phyloP scores from a whole-genome alignment of 306 rosid genomes.

The Begonia loranthoides region DNA sequence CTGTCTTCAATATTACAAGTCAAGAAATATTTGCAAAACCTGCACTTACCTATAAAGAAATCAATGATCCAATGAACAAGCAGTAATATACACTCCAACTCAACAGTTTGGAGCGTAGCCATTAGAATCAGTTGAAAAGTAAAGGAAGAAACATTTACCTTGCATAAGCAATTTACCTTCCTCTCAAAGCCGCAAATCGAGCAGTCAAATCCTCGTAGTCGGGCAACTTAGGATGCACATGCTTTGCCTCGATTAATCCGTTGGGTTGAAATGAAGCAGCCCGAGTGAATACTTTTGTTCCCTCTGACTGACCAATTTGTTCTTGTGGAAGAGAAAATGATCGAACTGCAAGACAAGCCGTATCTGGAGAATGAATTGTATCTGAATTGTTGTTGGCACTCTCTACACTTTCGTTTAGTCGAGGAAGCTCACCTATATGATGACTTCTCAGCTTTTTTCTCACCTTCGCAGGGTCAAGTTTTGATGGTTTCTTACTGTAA shows the following conservation, averaged over 20 bases:
- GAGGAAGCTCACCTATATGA: conserved; percentile 25
- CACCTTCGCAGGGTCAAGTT: conserved; percentile 35
- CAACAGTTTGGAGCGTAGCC: too few relatives aligned
- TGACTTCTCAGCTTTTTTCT: conserved; percentile 55
- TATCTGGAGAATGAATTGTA: conserved; percentile 19
- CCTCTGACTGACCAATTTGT: conserved; percentile 30
- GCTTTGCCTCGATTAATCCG: conserved; percentile 43
- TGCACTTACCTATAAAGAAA: too few relatives aligned
- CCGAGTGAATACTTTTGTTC: conserved; percentile 48
- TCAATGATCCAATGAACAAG: too few relatives aligned
- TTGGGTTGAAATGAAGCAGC: conserved; percentile 81
- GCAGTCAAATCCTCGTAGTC: conserved; percentile 83
- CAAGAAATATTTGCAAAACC: too few relatives aligned
- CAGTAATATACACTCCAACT: too few relatives aligned
- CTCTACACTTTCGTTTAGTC: conserved; percentile 25
- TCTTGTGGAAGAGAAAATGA: conserved; percentile 66
- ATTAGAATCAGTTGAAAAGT: too few relatives aligned
- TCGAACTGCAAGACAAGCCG: conserved; percentile 28
- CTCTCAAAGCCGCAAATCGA: conserved; percentile 71
- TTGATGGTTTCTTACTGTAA: conserved; percentile 64
- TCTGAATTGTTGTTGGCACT: conserved; percentile 27
- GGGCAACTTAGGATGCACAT: conserved; percentile 94
- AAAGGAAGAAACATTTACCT: too few relatives aligned
- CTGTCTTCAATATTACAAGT: too few relatives aligned
- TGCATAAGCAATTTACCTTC: conserved; percentile 23